Percentiles rank a stretch among this genome's conserved stretches.
Evolutionary conservation across 2,329 filamentous ascomycete species (phyloP).

Genomic region (Ilyonectria sp.): DNA sequence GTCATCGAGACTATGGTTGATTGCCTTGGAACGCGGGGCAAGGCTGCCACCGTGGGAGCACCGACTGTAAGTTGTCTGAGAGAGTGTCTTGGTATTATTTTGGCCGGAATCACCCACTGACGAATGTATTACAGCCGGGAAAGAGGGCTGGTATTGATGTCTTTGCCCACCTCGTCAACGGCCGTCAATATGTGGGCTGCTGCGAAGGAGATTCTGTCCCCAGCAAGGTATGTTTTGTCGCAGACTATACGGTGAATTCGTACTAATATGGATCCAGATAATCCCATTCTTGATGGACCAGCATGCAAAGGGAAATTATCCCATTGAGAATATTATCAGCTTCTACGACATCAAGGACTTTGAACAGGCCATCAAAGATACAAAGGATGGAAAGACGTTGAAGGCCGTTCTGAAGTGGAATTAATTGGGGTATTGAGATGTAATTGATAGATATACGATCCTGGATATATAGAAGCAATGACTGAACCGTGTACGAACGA

Average conservation of each 20-base stretch:
- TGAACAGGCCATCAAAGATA: constrained; percentile 17
- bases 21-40: constrained; percentile 52
- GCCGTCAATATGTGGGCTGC: constrained; percentile 23
- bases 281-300: constrained; percentile 24
- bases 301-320: constrained; percentile 25
- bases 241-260: rapidly evolving
- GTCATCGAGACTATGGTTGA: constrained; percentile 64
- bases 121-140: background rate
- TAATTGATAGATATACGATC: background rate
- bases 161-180: constrained; percentile 19
- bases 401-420: constrained; percentile 47
- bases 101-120: background rate
- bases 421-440: background rate
- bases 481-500: background rate
- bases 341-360: constrained; percentile 29
- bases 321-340: constrained; percentile 15
- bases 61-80: constrained; percentile 16
- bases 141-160: constrained; percentile 23
- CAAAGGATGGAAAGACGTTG: constrained; percentile 21
- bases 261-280: background rate
- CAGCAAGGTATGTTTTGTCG: background rate
- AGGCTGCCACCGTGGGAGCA: constrained; percentile 25
- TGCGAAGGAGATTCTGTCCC: constrained; percentile 26
- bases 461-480: background rate
- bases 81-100: background rate